phyloP scores from a whole-genome alignment of 352 stramenopile genomes.

The Phytophthora pisi region DNA sequence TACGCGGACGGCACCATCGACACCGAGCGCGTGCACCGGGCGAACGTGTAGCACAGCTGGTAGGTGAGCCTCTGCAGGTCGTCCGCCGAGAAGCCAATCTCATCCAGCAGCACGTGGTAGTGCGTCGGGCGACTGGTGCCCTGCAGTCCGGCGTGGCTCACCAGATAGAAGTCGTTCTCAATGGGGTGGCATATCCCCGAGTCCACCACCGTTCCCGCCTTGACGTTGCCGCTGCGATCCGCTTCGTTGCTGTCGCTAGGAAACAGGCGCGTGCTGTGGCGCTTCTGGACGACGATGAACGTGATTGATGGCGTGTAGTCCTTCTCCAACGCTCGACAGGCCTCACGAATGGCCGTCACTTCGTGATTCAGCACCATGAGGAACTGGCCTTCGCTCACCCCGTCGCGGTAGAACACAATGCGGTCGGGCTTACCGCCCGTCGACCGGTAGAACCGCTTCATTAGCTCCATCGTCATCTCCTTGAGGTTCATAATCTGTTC shows the following conservation, averaged over 20 bases:
- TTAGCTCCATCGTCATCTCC: conserved; percentile 67
- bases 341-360: conserved; percentile 75
- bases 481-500: conserved; percentile 77
- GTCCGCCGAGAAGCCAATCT: conserved; percentile 70
- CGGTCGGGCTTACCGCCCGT: conserved; percentile 63
- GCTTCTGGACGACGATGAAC: conserved; percentile 89
- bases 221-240: conserved; percentile 78
- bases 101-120: conserved; percentile 84
- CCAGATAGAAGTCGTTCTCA: conserved; percentile 89
- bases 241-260: conserved; percentile 39
- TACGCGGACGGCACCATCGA: conserved; percentile 88
- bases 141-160: conserved; percentile 83
- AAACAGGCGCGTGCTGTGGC: conserved; percentile 87
- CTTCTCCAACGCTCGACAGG: conserved; percentile 61
- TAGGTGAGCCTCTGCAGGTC: conserved; percentile 77
- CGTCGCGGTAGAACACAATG: conserved; percentile 89
- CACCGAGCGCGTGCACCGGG: conserved; percentile 83
- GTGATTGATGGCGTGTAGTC: conserved; percentile 79
- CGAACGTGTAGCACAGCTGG: conserved; percentile 85
- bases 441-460: conserved; percentile 73
- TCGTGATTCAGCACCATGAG: conserved; percentile 81
- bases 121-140: conserved; percentile 87
- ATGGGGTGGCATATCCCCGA: conserved; percentile 82
- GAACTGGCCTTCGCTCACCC: conserved; percentile 89
- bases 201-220: conserved; percentile 82